Conservation (phyloP, 345 rosid genomes). For the Salix suchowensis region DNA sequence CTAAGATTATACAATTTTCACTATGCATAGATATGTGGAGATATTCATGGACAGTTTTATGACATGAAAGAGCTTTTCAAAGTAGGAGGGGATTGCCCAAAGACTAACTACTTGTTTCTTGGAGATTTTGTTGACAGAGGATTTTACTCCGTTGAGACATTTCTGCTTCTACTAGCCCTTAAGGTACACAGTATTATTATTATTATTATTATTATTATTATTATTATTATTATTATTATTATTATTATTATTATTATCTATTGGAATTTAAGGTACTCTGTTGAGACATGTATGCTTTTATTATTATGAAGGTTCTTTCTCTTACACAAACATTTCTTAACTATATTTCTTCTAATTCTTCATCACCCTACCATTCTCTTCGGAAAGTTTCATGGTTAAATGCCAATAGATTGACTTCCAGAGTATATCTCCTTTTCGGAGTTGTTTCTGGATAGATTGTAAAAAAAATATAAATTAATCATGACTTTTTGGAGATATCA, state of each 20-base stretch:
- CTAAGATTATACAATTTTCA: neutral
- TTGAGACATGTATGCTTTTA: neutral
- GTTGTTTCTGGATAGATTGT: neutral
- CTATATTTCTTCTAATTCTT: neutral
- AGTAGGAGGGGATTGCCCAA: slow-evolving; percentile 95
- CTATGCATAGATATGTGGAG: slow-evolving; percentile 75
- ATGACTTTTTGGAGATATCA: neutral
- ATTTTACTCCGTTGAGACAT: slow-evolving; percentile 92
- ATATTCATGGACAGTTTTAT: slow-evolving; percentile 95
- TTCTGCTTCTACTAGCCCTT: slow-evolving; percentile 83
- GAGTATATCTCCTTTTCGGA: neutral
- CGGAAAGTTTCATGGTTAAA: neutral
- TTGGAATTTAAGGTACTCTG: neutral
- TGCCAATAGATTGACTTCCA: neutral
- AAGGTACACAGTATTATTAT: slow-evolving; percentile 45
- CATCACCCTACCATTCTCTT: neutral
- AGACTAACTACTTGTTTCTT: slow-evolving; percentile 91
- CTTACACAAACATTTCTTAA: neutral
- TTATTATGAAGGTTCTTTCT: neutral
- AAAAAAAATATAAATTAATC: neutral
- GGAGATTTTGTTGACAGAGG: slow-evolving; percentile 99
- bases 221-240: too few species aligned
- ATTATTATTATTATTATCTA: too few species aligned
- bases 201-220: too few species aligned
- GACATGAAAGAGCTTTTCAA: slow-evolving; percentile 97